Percentiles rank a stretch among this genome's conserved stretches.
phyloP scores from a whole-genome alignment of 345 rosid genomes.

The Gossypium anomalum region DNA sequence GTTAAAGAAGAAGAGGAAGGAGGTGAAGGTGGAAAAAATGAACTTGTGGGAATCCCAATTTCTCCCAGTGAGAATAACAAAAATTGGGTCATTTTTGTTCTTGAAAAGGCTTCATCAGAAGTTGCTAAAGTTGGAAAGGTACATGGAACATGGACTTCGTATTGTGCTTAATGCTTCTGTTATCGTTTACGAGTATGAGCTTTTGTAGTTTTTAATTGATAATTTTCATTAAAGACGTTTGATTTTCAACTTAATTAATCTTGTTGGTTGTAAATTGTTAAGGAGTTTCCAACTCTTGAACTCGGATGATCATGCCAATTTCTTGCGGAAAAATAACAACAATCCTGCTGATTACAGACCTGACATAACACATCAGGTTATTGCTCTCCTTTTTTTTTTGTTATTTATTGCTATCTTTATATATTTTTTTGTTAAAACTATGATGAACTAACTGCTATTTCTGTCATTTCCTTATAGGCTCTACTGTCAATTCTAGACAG shows the following conservation, averaged over 20 bases:
- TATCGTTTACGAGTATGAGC: neutral
- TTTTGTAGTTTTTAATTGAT: neutral
- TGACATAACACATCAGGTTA: slow-evolving; percentile 80
- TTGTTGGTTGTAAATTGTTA: slow-evolving; percentile 15
- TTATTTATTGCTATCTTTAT: neutral
- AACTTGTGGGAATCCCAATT: slow-evolving; percentile 36
- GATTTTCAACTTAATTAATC: neutral
- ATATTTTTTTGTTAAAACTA: neutral
- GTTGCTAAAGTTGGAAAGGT: slow-evolving; percentile 98
- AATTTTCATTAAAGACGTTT: neutral
- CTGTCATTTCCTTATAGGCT: slow-evolving; percentile 41
- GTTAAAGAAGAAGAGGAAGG: slow-evolving; percentile 17
- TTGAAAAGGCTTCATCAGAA: slow-evolving; percentile 67
- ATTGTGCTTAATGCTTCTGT: neutral
- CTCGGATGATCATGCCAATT: slow-evolving; percentile 85
- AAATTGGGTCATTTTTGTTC: slow-evolving; percentile 58
- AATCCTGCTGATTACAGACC: slow-evolving; percentile 85
- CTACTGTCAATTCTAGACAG: slow-evolving; percentile 79
- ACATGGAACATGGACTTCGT: neutral
- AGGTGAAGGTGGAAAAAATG: slow-evolving; percentile 22
- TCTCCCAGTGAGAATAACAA: slow-evolving; percentile 25
- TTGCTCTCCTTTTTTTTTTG: neutral
- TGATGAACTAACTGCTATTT: neutral
- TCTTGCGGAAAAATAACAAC: slow-evolving; percentile 63
- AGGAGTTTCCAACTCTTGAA: slow-evolving; percentile 81